A percentile compares a stretch with the other conserved stretches of the same genome.
Conservation (phyloP, 768 basidiomycete genomes). For the Podaxis rugospora region DNA sequence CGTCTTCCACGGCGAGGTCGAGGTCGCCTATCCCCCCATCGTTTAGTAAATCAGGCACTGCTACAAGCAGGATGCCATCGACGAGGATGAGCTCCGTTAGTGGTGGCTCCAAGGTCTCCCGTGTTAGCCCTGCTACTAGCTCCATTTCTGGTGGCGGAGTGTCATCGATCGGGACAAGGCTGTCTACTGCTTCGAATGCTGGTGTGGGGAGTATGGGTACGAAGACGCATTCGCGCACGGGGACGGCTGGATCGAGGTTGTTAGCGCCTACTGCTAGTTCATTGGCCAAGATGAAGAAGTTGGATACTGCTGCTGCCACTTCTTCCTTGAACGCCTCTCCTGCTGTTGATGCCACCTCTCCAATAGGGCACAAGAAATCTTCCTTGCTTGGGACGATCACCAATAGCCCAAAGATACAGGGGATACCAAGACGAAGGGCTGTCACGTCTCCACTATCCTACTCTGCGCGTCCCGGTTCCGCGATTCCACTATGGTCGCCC, state of each 20-base stretch:
- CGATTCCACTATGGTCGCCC: slow-evolving; percentile 10
- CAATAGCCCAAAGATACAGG: slow-evolving; percentile 21
- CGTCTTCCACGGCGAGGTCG: slow-evolving; percentile 18
- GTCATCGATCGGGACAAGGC: slow-evolving; percentile 42
- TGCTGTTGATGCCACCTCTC: not conserved
- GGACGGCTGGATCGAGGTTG: slow-evolving; percentile 39
- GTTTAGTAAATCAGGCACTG: slow-evolving; percentile 8
- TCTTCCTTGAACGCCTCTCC: not conserved
- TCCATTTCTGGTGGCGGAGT: slow-evolving; percentile 22
- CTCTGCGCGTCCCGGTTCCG: slow-evolving; percentile 3
- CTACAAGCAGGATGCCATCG: not conserved
- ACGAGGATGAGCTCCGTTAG: not conserved
- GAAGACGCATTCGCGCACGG: slow-evolving; percentile 19
- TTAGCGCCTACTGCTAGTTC: slow-evolving; percentile 78
- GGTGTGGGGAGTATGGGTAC: slow-evolving; percentile 30
- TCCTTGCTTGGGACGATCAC: slow-evolving; percentile 29
- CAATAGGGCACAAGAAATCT: slow-evolving; percentile 10
- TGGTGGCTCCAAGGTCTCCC: slow-evolving; percentile 8
- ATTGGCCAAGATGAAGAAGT: slow-evolving; percentile 48
- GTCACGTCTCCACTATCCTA: not conserved
- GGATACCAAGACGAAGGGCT: not conserved
- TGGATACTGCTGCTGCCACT: slow-evolving; percentile 8
- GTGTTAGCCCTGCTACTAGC: slow-evolving; percentile 6
- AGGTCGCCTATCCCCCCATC: slow-evolving; percentile 24
- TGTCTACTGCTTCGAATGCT: slow-evolving; percentile 14